Percentiles rank a stretch among this genome's conserved stretches.
Conservation (phyloP, 305 asterid species). For the Stenogyne calaminthoides region DNA sequence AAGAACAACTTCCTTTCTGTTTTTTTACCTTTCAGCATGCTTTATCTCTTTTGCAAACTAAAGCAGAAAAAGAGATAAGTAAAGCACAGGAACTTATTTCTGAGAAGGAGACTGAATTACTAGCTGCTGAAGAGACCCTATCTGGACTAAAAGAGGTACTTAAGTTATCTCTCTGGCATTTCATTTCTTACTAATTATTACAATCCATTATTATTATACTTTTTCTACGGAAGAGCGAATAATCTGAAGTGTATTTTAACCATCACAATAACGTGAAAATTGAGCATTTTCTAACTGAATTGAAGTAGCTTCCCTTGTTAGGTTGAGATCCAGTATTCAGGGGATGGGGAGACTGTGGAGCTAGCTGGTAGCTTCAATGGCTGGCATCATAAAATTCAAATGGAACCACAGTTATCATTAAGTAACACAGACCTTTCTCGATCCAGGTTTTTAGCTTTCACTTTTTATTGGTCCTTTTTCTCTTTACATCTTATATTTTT, state of each 20-base stretch:
- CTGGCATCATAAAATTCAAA: constrained; percentile 67
- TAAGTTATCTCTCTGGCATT: not conserved
- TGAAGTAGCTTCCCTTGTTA: constrained; percentile 39
- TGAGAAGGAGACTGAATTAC: constrained; percentile 74
- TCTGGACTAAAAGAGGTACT: constrained; percentile 80
- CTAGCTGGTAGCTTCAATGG: constrained; percentile 96
- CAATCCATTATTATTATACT: not conserved
- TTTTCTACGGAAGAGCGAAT: not conserved
- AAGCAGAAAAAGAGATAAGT: constrained; percentile 71
- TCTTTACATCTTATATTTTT: not conserved
- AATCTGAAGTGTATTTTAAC: not conserved
- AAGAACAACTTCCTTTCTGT: constrained; percentile 23
- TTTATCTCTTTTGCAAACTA: constrained; percentile 62
- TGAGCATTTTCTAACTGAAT: constrained; percentile 24
- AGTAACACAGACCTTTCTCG: constrained; percentile 37
- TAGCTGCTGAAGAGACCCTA: constrained; percentile 69
- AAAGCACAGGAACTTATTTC: constrained; percentile 63
- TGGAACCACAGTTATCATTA: constrained; percentile 59
- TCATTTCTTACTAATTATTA: not conserved
- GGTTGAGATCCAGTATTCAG: constrained; percentile 75
- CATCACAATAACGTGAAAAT: not conserved
- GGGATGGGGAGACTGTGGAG: constrained; percentile 77
- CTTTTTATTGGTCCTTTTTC: not conserved
- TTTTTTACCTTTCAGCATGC: constrained; percentile 60
- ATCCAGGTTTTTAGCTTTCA: constrained; percentile 45